phyloP scores from a whole-genome alignment of 140 eudicot genomes.

The Flaveria floridana region DNA sequence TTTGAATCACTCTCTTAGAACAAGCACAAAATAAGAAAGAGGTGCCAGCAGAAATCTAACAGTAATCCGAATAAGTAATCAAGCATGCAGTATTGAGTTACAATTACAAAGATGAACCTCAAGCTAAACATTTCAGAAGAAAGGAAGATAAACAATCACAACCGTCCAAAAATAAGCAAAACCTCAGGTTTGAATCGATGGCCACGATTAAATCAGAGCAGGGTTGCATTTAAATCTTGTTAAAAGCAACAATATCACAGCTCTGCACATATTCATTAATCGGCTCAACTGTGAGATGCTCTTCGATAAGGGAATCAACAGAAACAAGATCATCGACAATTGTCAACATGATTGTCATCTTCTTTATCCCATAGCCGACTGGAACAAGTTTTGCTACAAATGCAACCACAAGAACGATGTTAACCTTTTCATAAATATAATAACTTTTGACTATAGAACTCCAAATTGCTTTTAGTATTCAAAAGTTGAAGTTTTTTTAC shows the following conservation, averaged over 20 bases:
- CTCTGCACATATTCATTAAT: slow-evolving; percentile 84
- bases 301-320: slow-evolving; percentile 77
- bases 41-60: too few species aligned
- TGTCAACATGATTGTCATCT: slow-evolving; percentile 85
- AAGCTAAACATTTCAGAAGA: slow-evolving; percentile 7
- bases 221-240: slow-evolving; percentile 66
- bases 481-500: neutral
- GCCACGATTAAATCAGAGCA: neutral
- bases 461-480: neutral
- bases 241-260: slow-evolving; percentile 94
- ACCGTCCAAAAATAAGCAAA: slow-evolving; percentile 23
- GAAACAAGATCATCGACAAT: slow-evolving; percentile 94
- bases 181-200: slow-evolving; percentile 20
- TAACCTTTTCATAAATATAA: neutral
- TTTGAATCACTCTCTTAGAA: neutral
- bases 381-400: slow-evolving; percentile 81
- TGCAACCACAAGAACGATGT: neutral
- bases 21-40: neutral
- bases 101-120: slow-evolving; percentile 28
- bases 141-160: slow-evolving; percentile 10
- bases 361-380: slow-evolving; percentile 96
- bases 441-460: neutral
- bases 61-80: slow-evolving; percentile 17
- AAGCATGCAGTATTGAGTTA: slow-evolving; percentile 15
- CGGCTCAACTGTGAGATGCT: slow-evolving; percentile 81